Percentiles rank a stretch among this genome's conserved stretches.
phyloP scores from a whole-genome alignment of 805 yeast genomes.

The Candida multigemmis region DNA sequence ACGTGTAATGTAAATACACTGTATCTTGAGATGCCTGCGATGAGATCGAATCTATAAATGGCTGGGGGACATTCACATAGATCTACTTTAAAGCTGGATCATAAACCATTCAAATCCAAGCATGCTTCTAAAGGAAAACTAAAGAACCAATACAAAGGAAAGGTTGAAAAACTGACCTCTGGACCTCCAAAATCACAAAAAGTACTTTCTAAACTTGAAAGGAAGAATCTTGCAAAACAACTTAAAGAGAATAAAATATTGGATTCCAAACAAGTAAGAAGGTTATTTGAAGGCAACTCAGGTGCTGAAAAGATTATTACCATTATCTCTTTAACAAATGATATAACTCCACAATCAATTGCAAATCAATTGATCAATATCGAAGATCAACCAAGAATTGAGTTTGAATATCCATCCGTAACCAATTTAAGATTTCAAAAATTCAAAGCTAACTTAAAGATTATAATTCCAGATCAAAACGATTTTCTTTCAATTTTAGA shows the following conservation, averaged over 20 bases:
- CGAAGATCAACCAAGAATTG: conserved; percentile 21
- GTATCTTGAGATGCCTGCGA: neutral
- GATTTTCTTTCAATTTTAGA: conserved; percentile 68
- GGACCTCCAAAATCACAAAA: conserved; percentile 30
- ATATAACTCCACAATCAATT: conserved; percentile 50
- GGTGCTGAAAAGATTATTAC: conserved; percentile 84
- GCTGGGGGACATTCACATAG: conserved; percentile 69
- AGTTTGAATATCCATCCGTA: conserved; percentile 38
- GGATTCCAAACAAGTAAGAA: conserved; percentile 49
- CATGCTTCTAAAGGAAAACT: conserved; percentile 86
- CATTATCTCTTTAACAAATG: conserved; percentile 69
- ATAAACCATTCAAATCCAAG: conserved; percentile 84
- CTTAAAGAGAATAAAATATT: conserved; percentile 62
- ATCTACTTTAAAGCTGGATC: conserved; percentile 71
- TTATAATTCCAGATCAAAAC: conserved; percentile 61
- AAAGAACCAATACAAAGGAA: conserved; percentile 76
- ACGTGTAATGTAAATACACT: neutral
- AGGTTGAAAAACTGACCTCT: conserved; percentile 58
- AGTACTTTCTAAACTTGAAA: conserved; percentile 42
- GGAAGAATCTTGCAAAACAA: conserved; percentile 76
- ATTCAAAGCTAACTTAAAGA: conserved; percentile 68
- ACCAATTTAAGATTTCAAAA: conserved; percentile 45
- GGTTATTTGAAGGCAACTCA: conserved; percentile 67
- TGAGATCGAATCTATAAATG: neutral
- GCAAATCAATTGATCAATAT: conserved; percentile 41